These are phyloP conservation scores for Hypoxylon sp. DNA, from an alignment of 2,329 filamentous ascomycete genomes.

Conservation along the genomic window DNA sequence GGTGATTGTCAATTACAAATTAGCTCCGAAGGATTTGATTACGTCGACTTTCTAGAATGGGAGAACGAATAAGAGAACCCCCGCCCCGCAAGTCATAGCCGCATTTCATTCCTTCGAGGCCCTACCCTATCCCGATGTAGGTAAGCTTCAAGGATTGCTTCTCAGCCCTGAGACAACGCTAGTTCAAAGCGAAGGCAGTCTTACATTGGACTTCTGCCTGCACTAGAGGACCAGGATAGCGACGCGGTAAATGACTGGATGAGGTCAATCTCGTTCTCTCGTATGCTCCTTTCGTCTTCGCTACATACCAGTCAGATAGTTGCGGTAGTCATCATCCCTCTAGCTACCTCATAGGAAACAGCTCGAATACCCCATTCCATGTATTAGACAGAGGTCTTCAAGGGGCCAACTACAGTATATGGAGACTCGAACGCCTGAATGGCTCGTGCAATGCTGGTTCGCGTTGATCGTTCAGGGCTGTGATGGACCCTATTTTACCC, in stretches of 20 bases:
- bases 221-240: background rate
- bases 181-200: background rate
- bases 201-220: background rate
- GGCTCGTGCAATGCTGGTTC: background rate
- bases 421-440: background rate
- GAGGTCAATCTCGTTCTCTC: background rate
- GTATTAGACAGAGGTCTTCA: background rate
- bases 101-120: background rate
- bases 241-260: background rate
- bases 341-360: background rate
- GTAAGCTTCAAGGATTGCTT: constrained; percentile 5
- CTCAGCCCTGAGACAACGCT: constrained; percentile 14
- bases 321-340: background rate
- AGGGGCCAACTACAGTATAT: background rate
- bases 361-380: background rate
- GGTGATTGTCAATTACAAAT: no score
- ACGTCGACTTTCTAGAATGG: background rate
- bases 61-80: constrained; percentile 3
- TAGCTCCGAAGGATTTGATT: constrained; percentile 10
- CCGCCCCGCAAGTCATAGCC: constrained; percentile 11
- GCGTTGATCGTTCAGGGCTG: background rate
- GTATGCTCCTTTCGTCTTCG: background rate
- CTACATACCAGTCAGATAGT: background rate
- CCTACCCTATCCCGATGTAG: background rate
- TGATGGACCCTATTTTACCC: background rate